phyloP scores from a whole-genome alignment of 2,329 filamentous ascomycete genomes.

The Ciborinia camelliae region DNA sequence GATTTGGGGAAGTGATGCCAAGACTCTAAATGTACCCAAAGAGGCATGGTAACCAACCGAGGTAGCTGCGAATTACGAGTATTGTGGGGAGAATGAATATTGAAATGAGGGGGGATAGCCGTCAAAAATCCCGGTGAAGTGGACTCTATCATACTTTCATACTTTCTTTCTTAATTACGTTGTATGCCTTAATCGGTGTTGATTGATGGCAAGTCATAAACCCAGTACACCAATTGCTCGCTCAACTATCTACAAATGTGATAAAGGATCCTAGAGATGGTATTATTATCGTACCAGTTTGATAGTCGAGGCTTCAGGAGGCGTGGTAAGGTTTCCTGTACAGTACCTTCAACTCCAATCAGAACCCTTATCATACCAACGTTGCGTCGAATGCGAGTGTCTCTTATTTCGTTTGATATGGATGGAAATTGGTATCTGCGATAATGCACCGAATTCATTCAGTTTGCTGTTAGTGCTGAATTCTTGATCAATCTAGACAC shows the following conservation, averaged over 20 bases:
- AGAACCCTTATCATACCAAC: not conserved
- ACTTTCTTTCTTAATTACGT: not conserved
- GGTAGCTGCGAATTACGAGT: conserved; percentile 6
- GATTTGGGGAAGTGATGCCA: not conserved
- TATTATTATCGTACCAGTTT: not conserved
- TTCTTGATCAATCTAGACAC: not conserved
- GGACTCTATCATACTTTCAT: not conserved
- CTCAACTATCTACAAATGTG: conserved; percentile 4
- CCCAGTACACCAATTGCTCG: conserved; percentile 1
- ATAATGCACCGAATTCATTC: not conserved
- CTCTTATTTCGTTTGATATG: not conserved
- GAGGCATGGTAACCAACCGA: conserved; percentile 3
- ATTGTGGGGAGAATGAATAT: not conserved
- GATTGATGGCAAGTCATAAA: not conserved
- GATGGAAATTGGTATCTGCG: not conserved
- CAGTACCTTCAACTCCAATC: not conserved
- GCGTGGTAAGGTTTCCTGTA: not conserved
- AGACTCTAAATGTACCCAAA: conserved; percentile 6
- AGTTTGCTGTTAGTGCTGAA: not conserved
- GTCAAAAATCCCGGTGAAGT: not conserved
- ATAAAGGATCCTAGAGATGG: not conserved
- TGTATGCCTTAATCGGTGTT: not conserved
- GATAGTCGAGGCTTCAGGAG: not conserved
- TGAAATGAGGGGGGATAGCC: conserved; percentile 13
- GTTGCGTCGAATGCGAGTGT: not conserved